Base-by-base conservation (phyloP, 2,329 filamentous ascomycete species). In the Sphaceloma murrayae region DNA sequence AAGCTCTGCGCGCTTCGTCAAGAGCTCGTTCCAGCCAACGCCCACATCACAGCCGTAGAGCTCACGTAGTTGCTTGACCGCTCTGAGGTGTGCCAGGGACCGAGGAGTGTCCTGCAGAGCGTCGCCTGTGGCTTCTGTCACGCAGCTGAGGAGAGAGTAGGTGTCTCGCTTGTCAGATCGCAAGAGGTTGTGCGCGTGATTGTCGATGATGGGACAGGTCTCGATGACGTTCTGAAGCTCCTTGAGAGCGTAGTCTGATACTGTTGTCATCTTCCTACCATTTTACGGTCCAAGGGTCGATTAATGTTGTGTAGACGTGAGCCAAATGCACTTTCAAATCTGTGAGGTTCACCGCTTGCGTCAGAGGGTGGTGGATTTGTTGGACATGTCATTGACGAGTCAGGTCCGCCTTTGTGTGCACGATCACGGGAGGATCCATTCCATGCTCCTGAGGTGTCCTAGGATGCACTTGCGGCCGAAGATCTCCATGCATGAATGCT, bases 171-270 rank as follows among this genome's bases (percentile, higher is more conserved):
- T 60, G 14, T 67, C 62, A 5, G 66, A 64, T 27, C 72, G 72
- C 7, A 85, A 70, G 1, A 86, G 67, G 19, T 81, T 80, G 51
- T 85, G 81, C 2, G 78, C 79, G 56, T 85, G 81, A 53, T 83
- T 77, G 62, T 86, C 82, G 58, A 86, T 78, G 53, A 85, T 75
- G 2, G 81, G 80, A 16, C 49, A 55, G 1, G 48, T 53, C 6
- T 47, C 52, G 16, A 59, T 52, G 22, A 56, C 45, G 7, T 49
- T 21, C 16, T 50, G 54, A n/a, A 58, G 48, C 22, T 56, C 53
- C n/a, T 52, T 47, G 6, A 58, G 43, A 17, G 40, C 36, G 32
- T 32, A 33, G 32, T 45, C 46, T 14, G 24, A 40, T 8, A 30
- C 24, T 17, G 36, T 29, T 17, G 22, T 22, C 36, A 40, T 40